Percentiles rank a stretch among this genome's conserved stretches.
Conservation (phyloP, 148 eudicot genomes). For the Linanthus parryae region DNA sequence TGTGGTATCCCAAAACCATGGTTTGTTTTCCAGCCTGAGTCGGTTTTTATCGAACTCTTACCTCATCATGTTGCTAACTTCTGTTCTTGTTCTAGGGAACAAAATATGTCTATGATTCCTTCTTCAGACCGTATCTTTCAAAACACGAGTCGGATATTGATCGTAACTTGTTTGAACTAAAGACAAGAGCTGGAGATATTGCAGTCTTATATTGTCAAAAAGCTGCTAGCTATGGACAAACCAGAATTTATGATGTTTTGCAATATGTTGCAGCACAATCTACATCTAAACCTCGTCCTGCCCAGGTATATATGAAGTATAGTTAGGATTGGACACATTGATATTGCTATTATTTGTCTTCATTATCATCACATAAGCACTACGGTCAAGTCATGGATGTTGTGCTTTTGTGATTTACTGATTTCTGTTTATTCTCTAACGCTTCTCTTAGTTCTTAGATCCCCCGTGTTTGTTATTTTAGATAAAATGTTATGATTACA, state of each 20-base stretch:
- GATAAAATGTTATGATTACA: too few species aligned
- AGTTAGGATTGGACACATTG: not conserved
- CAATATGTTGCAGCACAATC: conserved; percentile 82
- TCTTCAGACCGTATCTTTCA: conserved; percentile 66
- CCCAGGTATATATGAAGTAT: conserved; percentile 44
- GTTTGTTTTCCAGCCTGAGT: conserved; percentile 19
- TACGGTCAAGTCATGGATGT: too few species aligned
- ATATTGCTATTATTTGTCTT: not conserved
- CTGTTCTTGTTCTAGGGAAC: conserved; percentile 55
- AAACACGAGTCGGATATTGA: conserved; percentile 88
- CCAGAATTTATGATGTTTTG: conserved; percentile 67
- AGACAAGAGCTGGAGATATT: conserved; percentile 77
- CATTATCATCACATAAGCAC: not conserved
- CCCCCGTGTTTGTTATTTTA: too few species aligned
- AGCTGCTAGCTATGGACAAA: conserved; percentile 67
- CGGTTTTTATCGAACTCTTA: not conserved
- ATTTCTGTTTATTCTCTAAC: too few species aligned
- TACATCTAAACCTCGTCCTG: conserved; percentile 43
- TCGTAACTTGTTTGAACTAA: conserved; percentile 69
- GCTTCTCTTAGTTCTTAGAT: too few species aligned
- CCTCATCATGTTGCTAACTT: conserved; percentile 5
- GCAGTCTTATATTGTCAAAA: conserved; percentile 61
- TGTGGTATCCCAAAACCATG: conserved; percentile 86
- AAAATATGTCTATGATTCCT: conserved; percentile 72
- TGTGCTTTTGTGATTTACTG: too few species aligned